Evolutionary conservation across 2,329 filamentous ascomycete species (phyloP), one percentile per base, ranked within the genome.

Genomic region (Colletotrichum sp.): DNA sequence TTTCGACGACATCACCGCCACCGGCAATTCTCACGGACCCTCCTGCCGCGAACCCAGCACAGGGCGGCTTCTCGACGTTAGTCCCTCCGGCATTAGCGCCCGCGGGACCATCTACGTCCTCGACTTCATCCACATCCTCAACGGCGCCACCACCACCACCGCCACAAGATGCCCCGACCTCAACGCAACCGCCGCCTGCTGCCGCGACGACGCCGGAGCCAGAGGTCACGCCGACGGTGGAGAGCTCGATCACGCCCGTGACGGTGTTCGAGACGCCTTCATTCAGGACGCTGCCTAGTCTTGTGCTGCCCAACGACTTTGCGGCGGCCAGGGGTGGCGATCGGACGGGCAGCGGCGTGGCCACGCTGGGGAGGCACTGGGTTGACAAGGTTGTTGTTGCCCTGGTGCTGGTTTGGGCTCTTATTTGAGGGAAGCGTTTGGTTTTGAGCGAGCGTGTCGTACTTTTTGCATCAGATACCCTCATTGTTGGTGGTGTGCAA

Each of bases 201-300:
- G 44, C 30, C 2, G 16, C 16, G 6, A 44, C 32, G 30, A 13
- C 52, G 4, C 36, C 57, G 10, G 24, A 21, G 57, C 28, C 30
- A 1, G 13, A 30, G 9, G 65, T 21, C 4, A 55, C 44, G n/a
- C 15, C 32, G 18, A 30, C 63, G 18, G n/a, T 16, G 21, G 49
- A 18, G 24, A 24, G 9, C 2, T 49, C 74, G 1, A 28, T 75
- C 24, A 74, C 74, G 18, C 74, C 70, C 8, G 71, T 76, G 30
- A 76, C 74, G 12, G 74, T 76, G 5, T 73, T 76, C 21, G 74
- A 55, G 49, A 73, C 65, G 28, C 70, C 70, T 9, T 30, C 64
- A 26, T 74, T 75, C 49, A 12, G 28, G 26, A 55, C 71, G 21
- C 3, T 73, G 34, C 74, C 74, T 16, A n/a, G 63, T 13, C 36